These are phyloP conservation scores for Populus deltoides DNA, from an alignment of 345 rosid species.

Conservation along the genomic window DNA sequence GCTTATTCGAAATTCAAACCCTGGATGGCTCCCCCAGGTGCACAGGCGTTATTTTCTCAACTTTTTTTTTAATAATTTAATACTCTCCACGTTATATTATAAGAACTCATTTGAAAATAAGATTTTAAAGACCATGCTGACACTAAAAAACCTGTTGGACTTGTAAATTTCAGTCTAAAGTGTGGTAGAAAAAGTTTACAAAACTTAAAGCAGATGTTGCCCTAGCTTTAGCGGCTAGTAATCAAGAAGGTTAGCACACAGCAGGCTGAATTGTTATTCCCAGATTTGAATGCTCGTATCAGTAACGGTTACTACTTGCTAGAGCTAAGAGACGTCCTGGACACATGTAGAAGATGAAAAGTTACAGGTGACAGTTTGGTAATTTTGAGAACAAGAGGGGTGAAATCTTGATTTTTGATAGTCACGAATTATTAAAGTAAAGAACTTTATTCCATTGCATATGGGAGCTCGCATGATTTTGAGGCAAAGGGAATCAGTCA, in stretches of 20 bases:
- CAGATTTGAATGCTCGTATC: background rate
- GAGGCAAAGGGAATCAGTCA: constrained; percentile 46
- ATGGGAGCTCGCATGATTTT: constrained; percentile 31
- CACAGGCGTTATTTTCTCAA: background rate
- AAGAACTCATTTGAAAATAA: background rate
- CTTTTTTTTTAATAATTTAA: background rate
- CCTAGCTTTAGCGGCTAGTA: too few species aligned
- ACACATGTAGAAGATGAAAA: background rate
- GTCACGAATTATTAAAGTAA: constrained; percentile 1
- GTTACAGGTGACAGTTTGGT: background rate
- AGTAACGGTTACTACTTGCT: background rate
- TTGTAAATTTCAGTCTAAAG: background rate
- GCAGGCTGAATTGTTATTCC: background rate
- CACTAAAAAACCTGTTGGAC: background rate
- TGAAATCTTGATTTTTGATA: background rate
- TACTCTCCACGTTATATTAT: background rate
- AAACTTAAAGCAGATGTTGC: background rate
- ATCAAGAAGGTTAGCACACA: too few species aligned
- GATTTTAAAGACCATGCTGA: background rate
- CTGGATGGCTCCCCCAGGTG: background rate
- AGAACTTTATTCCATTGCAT: constrained; percentile 17
- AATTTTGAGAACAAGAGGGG: background rate
- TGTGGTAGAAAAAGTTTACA: background rate
- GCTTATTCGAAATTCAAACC: background rate
- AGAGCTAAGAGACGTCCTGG: too few species aligned